Conservation (phyloP, 169 alveolate species). For the Eimeria praecox region DNA sequence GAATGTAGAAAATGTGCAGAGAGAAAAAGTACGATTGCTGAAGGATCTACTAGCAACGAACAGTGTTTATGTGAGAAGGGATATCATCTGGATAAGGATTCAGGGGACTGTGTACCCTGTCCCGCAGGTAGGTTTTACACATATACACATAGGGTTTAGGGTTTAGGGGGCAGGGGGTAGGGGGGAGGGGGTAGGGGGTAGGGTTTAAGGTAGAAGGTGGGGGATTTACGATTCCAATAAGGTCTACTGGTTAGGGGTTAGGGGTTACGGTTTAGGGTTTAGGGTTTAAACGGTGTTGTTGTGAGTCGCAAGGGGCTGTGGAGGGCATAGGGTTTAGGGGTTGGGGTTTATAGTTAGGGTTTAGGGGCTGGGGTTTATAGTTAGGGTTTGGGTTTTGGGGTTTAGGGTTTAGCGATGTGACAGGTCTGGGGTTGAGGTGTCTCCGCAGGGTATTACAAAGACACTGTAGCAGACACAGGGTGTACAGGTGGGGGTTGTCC, state of each 20-base stretch:
- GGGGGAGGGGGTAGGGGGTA: neutral
- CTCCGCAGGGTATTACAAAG: conserved; percentile 69
- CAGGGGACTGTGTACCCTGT: conserved; percentile 69
- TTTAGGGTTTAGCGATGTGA: conserved; percentile 8
- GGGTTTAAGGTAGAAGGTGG: no score
- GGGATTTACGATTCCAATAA: no score
- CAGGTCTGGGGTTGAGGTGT: neutral
- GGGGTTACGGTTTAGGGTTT: neutral
- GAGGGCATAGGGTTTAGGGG: neutral
- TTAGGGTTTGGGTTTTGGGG: neutral
- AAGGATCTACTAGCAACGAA: conserved; percentile 85
- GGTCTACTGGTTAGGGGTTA: neutral
- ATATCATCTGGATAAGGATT: conserved; percentile 81
- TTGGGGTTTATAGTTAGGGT: neutral
- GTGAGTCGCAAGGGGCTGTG: neutral
- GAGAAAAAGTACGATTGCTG: conserved; percentile 69
- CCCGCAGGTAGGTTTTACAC: conserved; percentile 62
- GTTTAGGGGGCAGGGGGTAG: neutral
- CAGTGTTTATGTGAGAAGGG: conserved; percentile 90
- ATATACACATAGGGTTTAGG: no score
- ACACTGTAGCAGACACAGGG: conserved; percentile 76
- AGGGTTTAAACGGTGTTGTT: neutral
- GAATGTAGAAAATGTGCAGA: conserved; percentile 57
- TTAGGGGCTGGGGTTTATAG: neutral
- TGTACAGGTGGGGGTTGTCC: conserved; percentile 75